These are phyloP conservation scores for Crithidia fasciculata DNA, from an alignment of 208 protist species.

Conservation along the genomic window DNA sequence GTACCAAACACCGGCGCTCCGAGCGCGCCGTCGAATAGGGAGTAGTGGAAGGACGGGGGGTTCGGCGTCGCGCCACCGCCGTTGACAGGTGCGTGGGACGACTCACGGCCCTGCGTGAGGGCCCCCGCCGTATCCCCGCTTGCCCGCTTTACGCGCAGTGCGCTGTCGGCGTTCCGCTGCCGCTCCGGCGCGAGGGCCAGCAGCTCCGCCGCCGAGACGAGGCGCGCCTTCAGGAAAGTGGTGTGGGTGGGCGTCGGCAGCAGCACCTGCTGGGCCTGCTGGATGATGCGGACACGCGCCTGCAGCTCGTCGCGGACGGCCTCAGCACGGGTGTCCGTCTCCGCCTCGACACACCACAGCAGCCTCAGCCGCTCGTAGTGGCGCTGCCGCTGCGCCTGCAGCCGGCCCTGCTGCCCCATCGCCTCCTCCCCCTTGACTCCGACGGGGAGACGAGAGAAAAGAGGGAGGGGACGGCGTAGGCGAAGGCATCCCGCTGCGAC, in stretches of 20 bases:
- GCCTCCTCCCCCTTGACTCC: conserved; percentile 71
- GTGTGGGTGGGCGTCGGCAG: conserved; percentile 6
- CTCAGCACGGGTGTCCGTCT: conserved; percentile 39
- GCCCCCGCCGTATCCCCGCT: not conserved
- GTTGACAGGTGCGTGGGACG: conserved; percentile 5
- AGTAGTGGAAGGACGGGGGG: conserved; percentile 27
- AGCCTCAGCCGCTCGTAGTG: conserved; percentile 42
- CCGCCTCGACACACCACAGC: conserved; percentile 38
- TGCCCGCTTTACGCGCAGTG: not conserved
- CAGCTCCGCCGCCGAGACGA: conserved; percentile 22
- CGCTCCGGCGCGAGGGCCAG: not conserved
- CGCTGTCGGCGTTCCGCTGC: not conserved
- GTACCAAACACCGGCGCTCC: not conserved
- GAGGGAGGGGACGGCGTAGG: conserved; percentile 65
- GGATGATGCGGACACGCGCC: conserved; percentile 10
- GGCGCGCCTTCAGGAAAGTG: conserved; percentile 8
- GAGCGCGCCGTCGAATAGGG: conserved; percentile 30
- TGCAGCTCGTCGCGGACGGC: conserved; percentile 36
- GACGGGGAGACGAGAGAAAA: conserved; percentile 37
- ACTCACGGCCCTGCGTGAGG: conserved; percentile 5
- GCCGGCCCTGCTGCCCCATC: conserved; percentile 24
- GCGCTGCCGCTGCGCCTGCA: conserved; percentile 24
- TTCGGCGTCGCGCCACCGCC: not conserved
- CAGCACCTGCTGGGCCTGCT: conserved; percentile 18
- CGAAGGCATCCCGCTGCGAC: conserved; percentile 45